A percentile compares a stretch with the other conserved stretches of the same genome.
Evolutionary conservation across 148 eudicot species (phyloP).

Genomic region (Cornus suecica): DNA sequence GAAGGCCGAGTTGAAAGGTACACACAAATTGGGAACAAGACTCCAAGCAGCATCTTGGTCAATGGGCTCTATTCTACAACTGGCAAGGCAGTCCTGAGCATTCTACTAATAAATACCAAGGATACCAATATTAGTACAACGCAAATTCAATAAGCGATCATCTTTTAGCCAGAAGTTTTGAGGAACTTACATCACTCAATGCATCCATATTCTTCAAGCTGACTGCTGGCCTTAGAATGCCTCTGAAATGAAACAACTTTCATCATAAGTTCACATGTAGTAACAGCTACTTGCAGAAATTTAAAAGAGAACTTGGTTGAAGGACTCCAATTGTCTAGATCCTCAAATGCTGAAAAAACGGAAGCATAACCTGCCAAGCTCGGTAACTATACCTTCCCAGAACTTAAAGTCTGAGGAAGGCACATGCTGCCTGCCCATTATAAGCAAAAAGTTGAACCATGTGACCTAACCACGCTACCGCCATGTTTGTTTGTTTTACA

Average conservation of each 20-base stretch:
- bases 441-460: too few species aligned
- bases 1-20: conserved; percentile 72
- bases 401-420: too few species aligned
- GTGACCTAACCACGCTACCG: too few species aligned
- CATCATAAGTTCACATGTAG: background rate
- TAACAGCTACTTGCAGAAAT: conserved; percentile 6
- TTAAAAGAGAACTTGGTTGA: background rate
- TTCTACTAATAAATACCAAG: conserved; percentile 50
- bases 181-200: conserved; percentile 58
- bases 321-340: background rate
- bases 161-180: background rate
- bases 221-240: conserved; percentile 82
- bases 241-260: conserved; percentile 45
- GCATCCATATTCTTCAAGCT: conserved; percentile 59
- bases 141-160: background rate
- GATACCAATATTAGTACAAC: conserved; percentile 3
- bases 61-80: conserved; percentile 69
- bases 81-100: conserved; percentile 60
- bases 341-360: background rate
- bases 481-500: too few species aligned
- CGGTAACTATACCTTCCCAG: too few species aligned
- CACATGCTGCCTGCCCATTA: too few species aligned
- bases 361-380: too few species aligned
- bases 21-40: conserved; percentile 65
- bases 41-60: conserved; percentile 51